A percentile compares a stretch with the other conserved stretches of the same genome.
These are phyloP conservation scores for Colletotrichum sp. DNA, from an alignment of 2,329 filamentous ascomycete genomes.

Conservation along the genomic window DNA sequence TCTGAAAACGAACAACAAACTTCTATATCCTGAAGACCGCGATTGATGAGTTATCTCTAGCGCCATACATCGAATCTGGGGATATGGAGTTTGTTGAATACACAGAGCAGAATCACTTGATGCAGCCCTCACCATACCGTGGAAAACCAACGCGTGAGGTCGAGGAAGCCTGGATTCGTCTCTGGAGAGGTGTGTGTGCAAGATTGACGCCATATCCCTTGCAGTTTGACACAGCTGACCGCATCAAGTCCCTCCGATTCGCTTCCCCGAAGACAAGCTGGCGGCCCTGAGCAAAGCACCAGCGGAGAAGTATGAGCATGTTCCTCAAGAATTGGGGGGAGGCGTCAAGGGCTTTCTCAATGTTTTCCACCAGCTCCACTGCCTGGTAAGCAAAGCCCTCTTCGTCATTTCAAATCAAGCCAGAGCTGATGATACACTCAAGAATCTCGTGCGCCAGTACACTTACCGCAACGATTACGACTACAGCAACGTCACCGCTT, in stretches of 20 bases:
- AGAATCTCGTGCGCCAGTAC: constrained; percentile 17
- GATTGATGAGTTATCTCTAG: background rate
- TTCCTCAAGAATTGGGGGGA: background rate
- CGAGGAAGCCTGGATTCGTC: constrained; percentile 11
- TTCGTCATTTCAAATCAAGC: background rate
- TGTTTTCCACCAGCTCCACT: constrained; percentile 21
- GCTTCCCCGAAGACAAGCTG: background rate
- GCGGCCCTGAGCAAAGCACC: background rate
- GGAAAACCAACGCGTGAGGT: constrained; percentile 10
- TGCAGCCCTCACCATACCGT: constrained; percentile 17
- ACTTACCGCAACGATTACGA: background rate
- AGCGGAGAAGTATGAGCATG: background rate
- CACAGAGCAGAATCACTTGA: constrained; percentile 12
- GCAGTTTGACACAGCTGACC: background rate
- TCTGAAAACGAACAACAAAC: background rate
- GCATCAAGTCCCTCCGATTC: background rate
- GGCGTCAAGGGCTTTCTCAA: constrained; percentile 10
- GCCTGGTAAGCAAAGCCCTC: background rate
- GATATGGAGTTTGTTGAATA: background rate
- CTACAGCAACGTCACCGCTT: constrained; percentile 7
- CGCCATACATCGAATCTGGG: background rate
- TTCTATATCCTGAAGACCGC: background rate
- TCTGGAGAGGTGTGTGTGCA: background rate
- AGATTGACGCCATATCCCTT: background rate
- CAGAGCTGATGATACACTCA: background rate